Percentiles rank a stretch among this genome's conserved stretches.
Conservation (phyloP, 768 basidiomycete species). For the Strobilomyces confusus region DNA sequence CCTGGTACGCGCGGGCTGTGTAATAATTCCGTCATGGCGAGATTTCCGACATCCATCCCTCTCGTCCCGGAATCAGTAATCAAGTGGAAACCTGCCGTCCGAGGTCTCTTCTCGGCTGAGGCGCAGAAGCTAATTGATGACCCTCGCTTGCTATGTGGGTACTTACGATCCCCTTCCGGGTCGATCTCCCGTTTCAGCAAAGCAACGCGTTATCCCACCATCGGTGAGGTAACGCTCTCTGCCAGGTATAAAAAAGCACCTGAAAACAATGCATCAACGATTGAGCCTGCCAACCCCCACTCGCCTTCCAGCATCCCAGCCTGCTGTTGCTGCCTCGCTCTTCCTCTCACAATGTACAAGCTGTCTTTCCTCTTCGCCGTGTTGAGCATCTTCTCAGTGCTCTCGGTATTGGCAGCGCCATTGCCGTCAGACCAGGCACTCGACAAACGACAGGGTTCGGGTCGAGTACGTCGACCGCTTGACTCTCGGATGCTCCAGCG, state of each 20-base stretch:
- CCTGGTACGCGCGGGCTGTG: slow-evolving; percentile 7
- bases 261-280: slow-evolving; percentile 2
- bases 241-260: slow-evolving; percentile 27
- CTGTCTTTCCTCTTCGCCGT: slow-evolving; percentile 29
- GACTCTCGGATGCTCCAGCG: background rate
- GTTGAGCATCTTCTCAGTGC: slow-evolving; percentile 41
- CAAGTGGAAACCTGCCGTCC: slow-evolving; percentile 9
- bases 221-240: slow-evolving; percentile 28
- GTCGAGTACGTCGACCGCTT: slow-evolving; percentile 43
- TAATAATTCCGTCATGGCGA: slow-evolving; percentile 18
- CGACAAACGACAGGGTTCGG: slow-evolving; percentile 47
- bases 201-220: slow-evolving; percentile 21
- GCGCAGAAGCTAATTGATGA: slow-evolving; percentile 14
- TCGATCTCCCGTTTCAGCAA: slow-evolving; percentile 24
- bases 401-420: slow-evolving; percentile 40
- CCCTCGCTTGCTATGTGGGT: slow-evolving; percentile 17
- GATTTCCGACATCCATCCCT: background rate
- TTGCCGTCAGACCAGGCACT: slow-evolving; percentile 32
- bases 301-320: background rate
- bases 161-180: slow-evolving; percentile 29
- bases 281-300: slow-evolving; percentile 3
- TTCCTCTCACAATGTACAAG: slow-evolving; percentile 16
- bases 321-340: background rate
- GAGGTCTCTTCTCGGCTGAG: slow-evolving; percentile 17
- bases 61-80: slow-evolving; percentile 20